phyloP scores from a whole-genome alignment of 2,329 filamentous ascomycete species.

The Calonectria honghensis region DNA sequence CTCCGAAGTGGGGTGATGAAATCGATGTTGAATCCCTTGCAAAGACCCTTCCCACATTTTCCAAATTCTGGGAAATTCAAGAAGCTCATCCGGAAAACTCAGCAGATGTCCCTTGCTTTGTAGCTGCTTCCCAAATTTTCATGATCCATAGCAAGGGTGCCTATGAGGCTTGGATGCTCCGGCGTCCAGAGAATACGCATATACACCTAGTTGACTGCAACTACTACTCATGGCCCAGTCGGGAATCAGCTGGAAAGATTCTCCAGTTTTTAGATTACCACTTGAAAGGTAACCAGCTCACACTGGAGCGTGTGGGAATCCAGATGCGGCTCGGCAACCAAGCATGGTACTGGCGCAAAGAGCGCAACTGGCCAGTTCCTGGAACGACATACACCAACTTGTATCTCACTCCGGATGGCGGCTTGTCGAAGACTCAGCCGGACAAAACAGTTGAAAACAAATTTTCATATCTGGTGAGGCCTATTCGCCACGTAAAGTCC shows the following conservation, averaged over 20 bases:
- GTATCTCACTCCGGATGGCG: background rate
- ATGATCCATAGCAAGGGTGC: slow-evolving; percentile 14
- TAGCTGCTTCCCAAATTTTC: background rate
- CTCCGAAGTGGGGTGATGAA: background rate
- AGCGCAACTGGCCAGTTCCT: slow-evolving; percentile 5
- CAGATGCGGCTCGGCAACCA: slow-evolving; percentile 11
- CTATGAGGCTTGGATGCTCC: slow-evolving; percentile 12
- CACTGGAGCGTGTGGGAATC: background rate
- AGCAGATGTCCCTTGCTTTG: background rate
- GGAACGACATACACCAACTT: background rate
- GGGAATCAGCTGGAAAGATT: background rate
- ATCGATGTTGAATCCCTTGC: background rate
- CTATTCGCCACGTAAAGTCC: background rate
- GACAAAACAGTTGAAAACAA: background rate
- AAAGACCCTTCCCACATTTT: background rate
- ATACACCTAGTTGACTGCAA: background rate
- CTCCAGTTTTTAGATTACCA: background rate
- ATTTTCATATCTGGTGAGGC: background rate
- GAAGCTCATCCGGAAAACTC: background rate
- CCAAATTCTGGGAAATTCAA: background rate
- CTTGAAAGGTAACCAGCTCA: background rate
- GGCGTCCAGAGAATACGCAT: background rate
- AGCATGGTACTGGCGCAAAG: slow-evolving; percentile 10
- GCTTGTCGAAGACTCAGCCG: background rate
- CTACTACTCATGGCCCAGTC: slow-evolving; percentile 13